These are phyloP conservation scores for Aspergillus indologenus DNA, from an alignment of 495 filamentous ascomycete species.

Conservation along the genomic window DNA sequence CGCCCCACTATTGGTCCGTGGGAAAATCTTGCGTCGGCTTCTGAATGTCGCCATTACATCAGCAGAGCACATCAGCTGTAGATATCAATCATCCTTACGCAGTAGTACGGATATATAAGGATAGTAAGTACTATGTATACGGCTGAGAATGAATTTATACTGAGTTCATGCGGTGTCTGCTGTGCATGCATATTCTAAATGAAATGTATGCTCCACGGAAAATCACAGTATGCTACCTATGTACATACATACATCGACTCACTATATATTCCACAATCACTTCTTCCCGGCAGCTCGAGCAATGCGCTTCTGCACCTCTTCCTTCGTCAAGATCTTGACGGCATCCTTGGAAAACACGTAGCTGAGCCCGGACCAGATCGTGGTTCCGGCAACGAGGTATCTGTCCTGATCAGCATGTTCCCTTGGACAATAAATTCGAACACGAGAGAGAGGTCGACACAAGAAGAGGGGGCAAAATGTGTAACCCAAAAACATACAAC, in stretches of 20 bases:
- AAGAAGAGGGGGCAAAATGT: constrained; percentile 10
- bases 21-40: constrained; percentile 17
- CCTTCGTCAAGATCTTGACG: constrained; percentile 69
- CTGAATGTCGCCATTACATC: constrained; percentile 22
- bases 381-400: constrained; percentile 74
- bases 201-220: too few species aligned
- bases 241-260: background rate
- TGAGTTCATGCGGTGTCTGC: too few species aligned
- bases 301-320: constrained; percentile 40
- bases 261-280: constrained; percentile 5
- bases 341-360: constrained; percentile 80
- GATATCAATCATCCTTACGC: too few species aligned
- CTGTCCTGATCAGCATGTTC: constrained; percentile 22
- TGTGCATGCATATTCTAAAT: too few species aligned
- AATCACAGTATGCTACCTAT: background rate
- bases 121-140: too few species aligned
- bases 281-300: constrained; percentile 32
- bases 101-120: too few species aligned
- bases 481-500: constrained; percentile 35
- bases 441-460: constrained; percentile 2
- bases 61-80: constrained; percentile 5
- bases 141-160: too few species aligned
- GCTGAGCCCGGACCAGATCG: constrained; percentile 78
- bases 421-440: background rate
- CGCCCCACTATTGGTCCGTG: constrained; percentile 38